Evolutionary conservation across 2,329 filamentous ascomycete genomes (phyloP).

Genomic region (Trematosphaeria pertusa): DNA sequence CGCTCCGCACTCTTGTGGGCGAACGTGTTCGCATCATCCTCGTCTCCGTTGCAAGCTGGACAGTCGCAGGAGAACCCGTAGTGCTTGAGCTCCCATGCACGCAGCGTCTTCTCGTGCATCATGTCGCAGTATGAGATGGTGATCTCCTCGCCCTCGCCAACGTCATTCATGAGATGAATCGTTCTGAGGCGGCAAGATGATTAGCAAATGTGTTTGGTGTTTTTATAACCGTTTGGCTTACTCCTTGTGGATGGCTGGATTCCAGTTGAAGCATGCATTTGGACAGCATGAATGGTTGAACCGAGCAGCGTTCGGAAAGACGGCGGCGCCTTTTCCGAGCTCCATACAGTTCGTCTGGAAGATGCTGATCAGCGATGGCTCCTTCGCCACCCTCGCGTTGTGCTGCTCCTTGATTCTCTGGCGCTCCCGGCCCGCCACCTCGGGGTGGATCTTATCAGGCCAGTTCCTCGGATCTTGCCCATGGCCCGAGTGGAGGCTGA

Average conservation of each 20-base stretch:
- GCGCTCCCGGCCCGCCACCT: constrained; percentile 23
- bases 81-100: constrained; percentile 43
- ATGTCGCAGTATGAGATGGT: constrained; percentile 48
- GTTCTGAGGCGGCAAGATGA: no score
- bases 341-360: constrained; percentile 54
- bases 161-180: constrained; percentile 44
- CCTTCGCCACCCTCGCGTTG: constrained; percentile 31
- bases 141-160: constrained; percentile 47
- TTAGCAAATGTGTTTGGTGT: no score
- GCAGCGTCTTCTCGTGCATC: constrained; percentile 34
- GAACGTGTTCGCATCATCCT: constrained; percentile 31
- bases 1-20: constrained; percentile 40
- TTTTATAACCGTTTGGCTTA: no score
- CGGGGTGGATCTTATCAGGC: constrained; percentile 34
- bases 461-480: constrained; percentile 34
- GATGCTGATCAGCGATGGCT: constrained; percentile 37
- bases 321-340: constrained; percentile 36
- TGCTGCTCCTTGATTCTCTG: constrained; percentile 40
- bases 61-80: constrained; percentile 50
- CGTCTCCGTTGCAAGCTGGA: constrained; percentile 41
- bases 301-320: constrained; percentile 47
- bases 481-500: constrained; percentile 36
- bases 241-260: constrained; percentile 32
- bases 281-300: constrained; percentile 53
- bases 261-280: constrained; percentile 49